A percentile compares a stretch with the other conserved stretches of the same genome.
Evolutionary conservation across 306 rosid genomes (phyloP).

Genomic region (Hylodesmum podocarpum): DNA sequence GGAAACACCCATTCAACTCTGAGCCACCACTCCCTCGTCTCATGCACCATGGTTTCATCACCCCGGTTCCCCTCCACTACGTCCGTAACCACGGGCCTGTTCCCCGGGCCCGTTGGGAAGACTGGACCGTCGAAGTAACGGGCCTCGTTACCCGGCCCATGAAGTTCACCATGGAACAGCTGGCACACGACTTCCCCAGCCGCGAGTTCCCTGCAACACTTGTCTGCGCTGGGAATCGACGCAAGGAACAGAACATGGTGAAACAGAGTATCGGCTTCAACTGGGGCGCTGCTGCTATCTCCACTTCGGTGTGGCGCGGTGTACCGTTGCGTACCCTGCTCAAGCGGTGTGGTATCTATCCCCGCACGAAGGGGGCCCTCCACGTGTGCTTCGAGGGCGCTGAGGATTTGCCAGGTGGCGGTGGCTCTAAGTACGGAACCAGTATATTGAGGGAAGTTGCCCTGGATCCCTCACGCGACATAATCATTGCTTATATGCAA

Average conservation of each 20-base stretch:
- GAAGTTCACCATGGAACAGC: constrained; percentile 63
- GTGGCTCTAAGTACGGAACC: constrained; percentile 76
- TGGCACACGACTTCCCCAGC: constrained; percentile 44
- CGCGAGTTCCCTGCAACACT: constrained; percentile 63
- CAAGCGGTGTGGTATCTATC: constrained; percentile 55
- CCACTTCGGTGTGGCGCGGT: constrained; percentile 83
- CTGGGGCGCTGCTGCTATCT: constrained; percentile 73
- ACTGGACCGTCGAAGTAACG: constrained; percentile 65
- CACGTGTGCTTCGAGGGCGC: constrained; percentile 86
- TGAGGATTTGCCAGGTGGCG: constrained; percentile 83
- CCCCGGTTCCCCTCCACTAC: constrained; percentile 79
- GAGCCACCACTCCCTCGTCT: constrained; percentile 67
- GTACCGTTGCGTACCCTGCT: constrained; percentile 51
- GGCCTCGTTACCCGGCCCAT: constrained; percentile 64
- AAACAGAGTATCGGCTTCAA: constrained; percentile 73
- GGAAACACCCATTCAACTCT: constrained; percentile 79
- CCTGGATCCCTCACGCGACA: constrained; percentile 74
- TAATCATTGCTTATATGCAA: constrained; percentile 79
- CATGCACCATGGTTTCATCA: constrained; percentile 82
- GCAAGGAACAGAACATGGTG: constrained; percentile 86
- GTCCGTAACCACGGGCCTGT: constrained; percentile 82
- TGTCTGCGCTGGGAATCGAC: constrained; percentile 72
- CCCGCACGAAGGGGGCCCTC: constrained; percentile 48
- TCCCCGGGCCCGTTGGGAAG: constrained; percentile 55
- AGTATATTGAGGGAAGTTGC: constrained; percentile 64